Evolutionary conservation across 345 rosid species (phyloP).

Genomic region (Eucalyptus cloeziana): DNA sequence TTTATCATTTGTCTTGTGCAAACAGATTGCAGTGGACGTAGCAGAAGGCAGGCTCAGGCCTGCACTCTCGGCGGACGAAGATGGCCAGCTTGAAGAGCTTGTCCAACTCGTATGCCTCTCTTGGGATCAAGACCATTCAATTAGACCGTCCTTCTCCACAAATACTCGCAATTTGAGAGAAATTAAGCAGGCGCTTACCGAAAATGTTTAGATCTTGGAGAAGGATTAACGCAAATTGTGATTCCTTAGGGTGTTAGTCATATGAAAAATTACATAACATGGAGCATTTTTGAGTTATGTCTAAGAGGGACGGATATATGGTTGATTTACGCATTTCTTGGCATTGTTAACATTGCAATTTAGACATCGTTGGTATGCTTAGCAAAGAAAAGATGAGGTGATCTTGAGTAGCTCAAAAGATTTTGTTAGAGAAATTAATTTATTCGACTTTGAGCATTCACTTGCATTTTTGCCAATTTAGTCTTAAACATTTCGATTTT

Average conservation of each 20-base stretch:
- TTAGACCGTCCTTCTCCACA: neutral
- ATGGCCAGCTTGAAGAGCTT: slow-evolving; percentile 10
- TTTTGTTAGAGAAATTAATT: neutral
- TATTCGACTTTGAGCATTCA: neutral
- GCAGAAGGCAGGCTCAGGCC: slow-evolving; percentile 44
- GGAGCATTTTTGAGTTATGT: neutral
- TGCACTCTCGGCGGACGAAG: neutral
- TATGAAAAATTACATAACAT: neutral
- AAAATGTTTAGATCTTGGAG: neutral
- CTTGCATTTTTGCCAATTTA: too few relatives aligned
- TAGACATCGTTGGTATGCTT: neutral
- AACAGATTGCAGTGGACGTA: slow-evolving; percentile 44
- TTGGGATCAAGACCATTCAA: slow-evolving; percentile 37
- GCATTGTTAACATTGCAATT: neutral
- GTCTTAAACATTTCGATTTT: too few relatives aligned
- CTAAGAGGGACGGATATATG: neutral
- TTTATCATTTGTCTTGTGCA: neutral
- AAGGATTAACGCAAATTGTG: neutral
- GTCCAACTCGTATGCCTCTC: slow-evolving; percentile 17
- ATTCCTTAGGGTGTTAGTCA: neutral
- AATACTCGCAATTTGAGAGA: slow-evolving; percentile 16
- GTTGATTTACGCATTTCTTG: neutral
- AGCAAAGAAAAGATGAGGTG: neutral
- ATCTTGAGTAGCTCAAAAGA: neutral
- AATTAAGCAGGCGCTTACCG: neutral